Percentiles rank a stretch among this genome's conserved stretches.
These are phyloP conservation scores for Termitomyces sp. DNA, from an alignment of 1,284 basidiomycete genomes.

Conservation along the genomic window DNA sequence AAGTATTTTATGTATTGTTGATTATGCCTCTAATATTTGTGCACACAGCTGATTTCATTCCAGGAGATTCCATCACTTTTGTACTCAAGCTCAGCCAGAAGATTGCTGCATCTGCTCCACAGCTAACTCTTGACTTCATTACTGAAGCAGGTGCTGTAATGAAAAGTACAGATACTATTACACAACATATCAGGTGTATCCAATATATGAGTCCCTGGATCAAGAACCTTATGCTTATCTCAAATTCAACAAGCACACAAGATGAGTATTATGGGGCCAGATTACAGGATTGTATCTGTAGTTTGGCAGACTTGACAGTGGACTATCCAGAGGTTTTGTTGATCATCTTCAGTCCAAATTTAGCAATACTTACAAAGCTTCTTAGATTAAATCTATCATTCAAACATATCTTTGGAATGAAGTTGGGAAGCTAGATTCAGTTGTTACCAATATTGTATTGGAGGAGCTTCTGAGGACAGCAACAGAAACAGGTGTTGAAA, in stretches of 20 bases:
- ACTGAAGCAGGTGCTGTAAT: constrained; percentile 74
- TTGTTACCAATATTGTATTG: constrained; percentile 64
- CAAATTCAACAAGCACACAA: constrained; percentile 57
- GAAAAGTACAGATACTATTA: constrained; percentile 53
- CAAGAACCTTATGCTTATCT: constrained; percentile 68
- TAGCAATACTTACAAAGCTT: constrained; percentile 13
- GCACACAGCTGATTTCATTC: constrained; percentile 60
- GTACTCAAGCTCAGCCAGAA: constrained; percentile 66
- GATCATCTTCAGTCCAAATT: neutral
- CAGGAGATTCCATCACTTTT: constrained; percentile 63
- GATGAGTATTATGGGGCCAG: constrained; percentile 68
- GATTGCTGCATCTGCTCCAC: constrained; percentile 67
- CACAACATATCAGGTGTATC: constrained; percentile 65
- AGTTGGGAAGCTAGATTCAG: constrained; percentile 62
- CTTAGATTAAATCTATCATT: constrained; percentile 62
- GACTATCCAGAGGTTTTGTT: constrained; percentile 57
- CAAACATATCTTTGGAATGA: constrained; percentile 76
- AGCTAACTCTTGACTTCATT: constrained; percentile 82
- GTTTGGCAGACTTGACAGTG: constrained; percentile 70
- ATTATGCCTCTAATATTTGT: constrained; percentile 10
- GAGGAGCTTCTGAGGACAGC: constrained; percentile 78
- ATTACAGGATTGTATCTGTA: constrained; percentile 73
- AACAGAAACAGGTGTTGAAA: constrained; percentile 74
- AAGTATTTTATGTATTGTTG: constrained; percentile 16
- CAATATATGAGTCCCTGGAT: constrained; percentile 86